Percentiles rank a stretch among this genome's conserved stretches.
Conservation (phyloP, 176 grass and related monocot species). For the Triticum dicoccoides region DNA sequence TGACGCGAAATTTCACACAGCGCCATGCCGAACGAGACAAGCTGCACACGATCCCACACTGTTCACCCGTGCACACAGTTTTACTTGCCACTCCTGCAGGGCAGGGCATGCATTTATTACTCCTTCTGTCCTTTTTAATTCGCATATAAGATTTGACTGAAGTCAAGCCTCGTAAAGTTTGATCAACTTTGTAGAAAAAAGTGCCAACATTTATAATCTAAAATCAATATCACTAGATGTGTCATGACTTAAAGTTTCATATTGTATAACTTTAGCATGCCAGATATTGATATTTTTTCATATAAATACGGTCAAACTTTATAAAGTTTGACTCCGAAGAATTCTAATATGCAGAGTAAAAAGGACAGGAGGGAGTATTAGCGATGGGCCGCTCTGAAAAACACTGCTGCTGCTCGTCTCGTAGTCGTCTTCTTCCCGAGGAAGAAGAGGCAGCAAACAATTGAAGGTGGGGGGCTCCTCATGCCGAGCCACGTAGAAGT, state of each 20-base stretch:
- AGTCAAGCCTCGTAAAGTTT: no score
- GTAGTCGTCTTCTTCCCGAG: neutral
- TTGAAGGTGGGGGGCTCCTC: neutral
- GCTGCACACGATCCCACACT: slow-evolving; percentile 38
- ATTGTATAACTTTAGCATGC: no score
- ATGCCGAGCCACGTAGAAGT: neutral
- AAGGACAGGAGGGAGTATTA: neutral
- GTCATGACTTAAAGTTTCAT: no score
- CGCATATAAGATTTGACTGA: no score
- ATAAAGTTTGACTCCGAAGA: no score
- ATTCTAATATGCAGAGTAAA: no score
- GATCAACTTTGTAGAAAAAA: no score
- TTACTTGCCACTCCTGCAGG: neutral
- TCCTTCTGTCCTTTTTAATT: no score
- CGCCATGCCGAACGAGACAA: slow-evolving; percentile 14
- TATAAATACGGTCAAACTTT: no score
- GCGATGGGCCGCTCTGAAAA: neutral
- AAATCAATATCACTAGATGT: no score
- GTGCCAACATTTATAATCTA: no score
- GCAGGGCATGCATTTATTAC: neutral
- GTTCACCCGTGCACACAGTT: slow-evolving; percentile 32
- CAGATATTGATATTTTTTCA: no score
- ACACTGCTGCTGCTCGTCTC: neutral
- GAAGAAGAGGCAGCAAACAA: neutral
- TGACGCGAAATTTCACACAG: neutral